Evolutionary conservation across 371 early-diverging fungal species (phyloP), one percentile per base, ranked within the genome.

Genomic region (Syncephalis plumigaleata): DNA sequence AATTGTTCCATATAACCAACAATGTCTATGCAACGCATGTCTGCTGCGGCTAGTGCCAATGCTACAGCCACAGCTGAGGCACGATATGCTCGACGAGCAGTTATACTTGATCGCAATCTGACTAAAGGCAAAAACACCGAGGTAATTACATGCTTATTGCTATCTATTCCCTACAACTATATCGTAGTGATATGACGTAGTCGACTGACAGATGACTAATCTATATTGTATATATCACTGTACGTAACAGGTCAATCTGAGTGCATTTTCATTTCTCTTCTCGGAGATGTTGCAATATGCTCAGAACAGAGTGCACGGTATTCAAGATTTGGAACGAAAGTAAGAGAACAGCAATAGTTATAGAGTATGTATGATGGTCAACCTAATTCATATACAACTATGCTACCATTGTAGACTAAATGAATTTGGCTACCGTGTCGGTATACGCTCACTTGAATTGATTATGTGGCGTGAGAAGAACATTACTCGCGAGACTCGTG

Each of bases 281-380:
- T 84, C 84, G 17, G 97, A 96, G 62, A 91, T 94, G 71, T 62
- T 96, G 25, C 89, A 85, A 49, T 93, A 94, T 64, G 72, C 91
- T 16, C 94, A 95, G 60, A 89, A 91, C 56, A 72, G 90, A 45
- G 91, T 89, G 8, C 72, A 75, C 49, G 93, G 92, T 9, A 87
- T 96, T 49, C 87, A 88, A 56, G 94, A 93, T 57, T 71, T 96
- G 18, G 97, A 96, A 60, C 77, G 79, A 64, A 84, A 81, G 91
- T 77, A 70, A 48, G 64, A 40, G 13, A 4, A 8, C 13, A 3
- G 9, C 24, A 46, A 16, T 36, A 0, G 23, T 36, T 1, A 15
- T n/a, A n/a, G n/a, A n/a, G n/a, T n/a, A 24, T 43, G 1, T 44
- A 37, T 18, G n/a, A 39, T 21, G 11, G 21, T 16, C 45, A 39